Conservation (phyloP, 176 grass and related monocot species). For the Hordeum vulgare region MorexV3_pseudomolecules_assembly NC_058522.1:334156801-334157300, state of each 20-base stretch:
- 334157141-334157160: neutral
- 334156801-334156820: neutral
- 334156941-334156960: neutral
- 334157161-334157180: neutral
- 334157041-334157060: neutral
- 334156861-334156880: neutral
- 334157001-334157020: neutral
- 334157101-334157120: neutral
- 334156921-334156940: neutral
- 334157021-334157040: neutral
- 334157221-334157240: neutral
- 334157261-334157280: neutral
- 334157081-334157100: constrained; percentile 10
- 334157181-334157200: neutral
- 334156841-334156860: neutral
- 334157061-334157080: constrained; percentile 17
- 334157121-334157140: neutral
- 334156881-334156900: neutral
- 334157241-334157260: neutral
- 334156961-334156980: neutral
- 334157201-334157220: neutral
- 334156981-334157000: neutral
- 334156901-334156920: neutral
- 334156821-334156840: neutral
- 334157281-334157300: neutral